Base-by-base conservation (phyloP, 768 basidiomycete genomes). In the Omphalotus guepiniiformis region DNA sequence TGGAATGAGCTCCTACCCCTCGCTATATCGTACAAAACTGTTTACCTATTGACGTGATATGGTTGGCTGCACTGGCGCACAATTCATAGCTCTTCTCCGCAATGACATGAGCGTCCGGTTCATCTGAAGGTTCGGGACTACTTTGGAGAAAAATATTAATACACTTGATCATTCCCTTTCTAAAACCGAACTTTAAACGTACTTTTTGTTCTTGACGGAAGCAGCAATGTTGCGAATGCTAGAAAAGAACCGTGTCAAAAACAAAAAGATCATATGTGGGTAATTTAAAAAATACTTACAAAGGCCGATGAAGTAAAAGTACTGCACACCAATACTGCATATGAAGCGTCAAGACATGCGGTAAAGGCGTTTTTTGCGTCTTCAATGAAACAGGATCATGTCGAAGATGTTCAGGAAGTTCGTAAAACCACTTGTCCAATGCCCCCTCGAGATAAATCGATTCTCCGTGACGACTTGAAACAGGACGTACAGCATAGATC, bases 301-400 rank as follows among this genome's bases (percentile, higher is more conserved):
- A 89, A 9, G 88, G 88, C 15, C 88, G 78, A 61, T 90, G 87
- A 41, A 90, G 64, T 23, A 91, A 59, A 26, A 91, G 60, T 19
- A 83, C 79, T 9, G 85, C 78, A 58, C 85, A 87, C 88, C 88
- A 91, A 58, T 89, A 90, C 57, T 88, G 84, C 86, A 90, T 85
- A 58, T 90, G 88, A 41, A 91, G 66, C 32, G 83, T 85, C 47
- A 90, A 65, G 21, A 87, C 65, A 53, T 87, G 82, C 3, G 87
- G 85, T 2, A 74, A 74, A 5, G 77, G 77, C 16, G 70, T 60
- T 13, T 63, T 60, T 16, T 64, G 63, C 60, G 65, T 77, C 48
- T 62, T 59, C 12, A 30, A 42, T 12, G 72, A 65, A 13, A 71
- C 74, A 21, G 76, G 66, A 51, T 86, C 83, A 55, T 78, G 80